These are phyloP conservation scores for Metarhizium album DNA, from an alignment of 2,329 filamentous ascomycete species.

Conservation along the genomic window DNA sequence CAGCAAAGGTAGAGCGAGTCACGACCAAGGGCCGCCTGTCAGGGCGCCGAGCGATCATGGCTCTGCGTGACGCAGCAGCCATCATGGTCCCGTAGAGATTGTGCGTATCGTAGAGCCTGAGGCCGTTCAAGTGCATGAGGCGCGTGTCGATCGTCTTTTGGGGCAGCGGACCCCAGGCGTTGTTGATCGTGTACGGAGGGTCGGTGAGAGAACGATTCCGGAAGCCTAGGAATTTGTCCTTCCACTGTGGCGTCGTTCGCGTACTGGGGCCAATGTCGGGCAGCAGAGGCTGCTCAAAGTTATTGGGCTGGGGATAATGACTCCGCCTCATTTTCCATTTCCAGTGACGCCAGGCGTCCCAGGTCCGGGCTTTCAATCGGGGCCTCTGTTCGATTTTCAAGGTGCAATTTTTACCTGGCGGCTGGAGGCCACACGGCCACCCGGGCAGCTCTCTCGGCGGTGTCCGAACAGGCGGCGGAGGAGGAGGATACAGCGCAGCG, in stretches of 20 bases:
- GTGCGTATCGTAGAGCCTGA: slow-evolving; percentile 63
- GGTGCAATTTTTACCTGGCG: slow-evolving; percentile 10
- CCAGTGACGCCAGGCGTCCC: too few relatives aligned
- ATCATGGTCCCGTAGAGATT: slow-evolving; percentile 72
- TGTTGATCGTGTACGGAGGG: slow-evolving; percentile 12
- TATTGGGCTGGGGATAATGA: too few relatives aligned
- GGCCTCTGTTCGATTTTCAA: neutral
- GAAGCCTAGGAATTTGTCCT: slow-evolving; percentile 10
- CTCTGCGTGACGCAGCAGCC: slow-evolving; percentile 51
- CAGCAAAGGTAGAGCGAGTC: slow-evolving; percentile 65
- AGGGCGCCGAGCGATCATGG: slow-evolving; percentile 58
- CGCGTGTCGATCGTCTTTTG: slow-evolving; percentile 57
- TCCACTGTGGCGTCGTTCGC: too few relatives aligned
- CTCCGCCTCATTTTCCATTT: too few relatives aligned
- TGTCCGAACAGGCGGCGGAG: slow-evolving; percentile 47
- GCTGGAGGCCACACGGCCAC: slow-evolving; percentile 36
- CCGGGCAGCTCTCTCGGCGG: slow-evolving; percentile 55
- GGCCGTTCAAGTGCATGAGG: slow-evolving; percentile 55
- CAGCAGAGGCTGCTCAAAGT: too few relatives aligned
- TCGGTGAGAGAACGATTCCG: slow-evolving; percentile 11
- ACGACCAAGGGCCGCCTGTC: slow-evolving; percentile 57
- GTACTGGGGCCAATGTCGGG: too few relatives aligned
- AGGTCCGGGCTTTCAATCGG: too few relatives aligned
- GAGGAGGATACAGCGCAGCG: slow-evolving; percentile 40
- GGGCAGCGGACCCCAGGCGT: slow-evolving; percentile 31